Base-by-base conservation (phyloP, 2,329 filamentous ascomycete species). In the Colletotrichum graminicola region DNA sequence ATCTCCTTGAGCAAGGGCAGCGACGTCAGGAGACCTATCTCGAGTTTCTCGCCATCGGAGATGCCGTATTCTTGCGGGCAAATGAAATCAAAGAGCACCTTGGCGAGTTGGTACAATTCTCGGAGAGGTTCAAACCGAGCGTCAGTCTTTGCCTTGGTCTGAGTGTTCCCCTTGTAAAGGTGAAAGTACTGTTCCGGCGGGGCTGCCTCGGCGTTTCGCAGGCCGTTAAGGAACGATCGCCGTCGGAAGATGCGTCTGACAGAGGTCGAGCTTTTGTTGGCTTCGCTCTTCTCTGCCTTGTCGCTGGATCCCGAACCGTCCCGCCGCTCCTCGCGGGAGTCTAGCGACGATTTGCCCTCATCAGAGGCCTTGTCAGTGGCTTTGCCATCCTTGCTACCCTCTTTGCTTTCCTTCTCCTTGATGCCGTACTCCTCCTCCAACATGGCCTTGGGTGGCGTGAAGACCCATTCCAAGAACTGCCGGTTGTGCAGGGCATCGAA, bases 31-130 rank as follows among this genome's bases (percentile, higher is more conserved):
- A 99, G 88, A 2, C 96, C 96, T 80, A 99, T 99, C 80, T 99
- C 96, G n/a, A 99, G 89, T 85, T 99, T 99, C 82, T 99, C 96
- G 71, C 91, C 92, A 78, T 98, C 93, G 5, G 93, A 94, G 75
- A 99, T 99, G 65, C 96, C 96, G 78, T 99, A 99, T 81, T 99
- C 96, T 78, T 99, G 96, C 1, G 96, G 96, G 66, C 96, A 97
- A 77, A 99, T 97, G 80, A 98, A 99, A 82, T 99, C 96, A 78
- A 99, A 99, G 18, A 99, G 84, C 16, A 98, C 92, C 82, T 99
- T 99, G 67, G 94, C 94, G 57, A 98, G 87, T 76, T 94, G 94
- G 82, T 98, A 99, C 66, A 99, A 86, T 81, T 99, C 95, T 73
- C 96, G 91, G 54, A 99, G 87, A 73, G 96, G 96, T 75, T 95